Conservation (phyloP, 352 stramenopile species). For the Peronospora farinosa region DNA sequence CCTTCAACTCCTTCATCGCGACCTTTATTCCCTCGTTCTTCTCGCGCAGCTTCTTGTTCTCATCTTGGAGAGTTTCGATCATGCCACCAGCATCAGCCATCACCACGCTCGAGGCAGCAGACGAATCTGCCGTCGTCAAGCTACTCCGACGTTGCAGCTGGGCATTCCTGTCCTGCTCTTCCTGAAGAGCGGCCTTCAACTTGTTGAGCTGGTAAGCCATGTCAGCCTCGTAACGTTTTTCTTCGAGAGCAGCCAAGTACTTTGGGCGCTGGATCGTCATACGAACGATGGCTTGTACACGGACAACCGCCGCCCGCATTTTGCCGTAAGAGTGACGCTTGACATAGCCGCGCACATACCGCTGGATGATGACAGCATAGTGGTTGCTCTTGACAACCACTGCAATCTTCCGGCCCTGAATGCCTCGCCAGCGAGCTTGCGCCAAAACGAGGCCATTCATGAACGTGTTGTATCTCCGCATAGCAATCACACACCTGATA, state of each 20-base stretch:
- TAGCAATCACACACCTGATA: constrained; percentile 72
- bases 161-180: constrained; percentile 75
- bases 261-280: constrained; percentile 81
- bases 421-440: constrained; percentile 68
- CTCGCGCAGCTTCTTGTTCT: constrained; percentile 71
- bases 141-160: constrained; percentile 55
- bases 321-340: constrained; percentile 60
- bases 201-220: constrained; percentile 82
- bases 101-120: constrained; percentile 52
- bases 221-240: constrained; percentile 79
- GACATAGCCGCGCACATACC: constrained; percentile 64
- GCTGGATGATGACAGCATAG: constrained; percentile 79
- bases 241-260: constrained; percentile 62
- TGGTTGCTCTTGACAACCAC: constrained; percentile 76
- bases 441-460: constrained; percentile 48
- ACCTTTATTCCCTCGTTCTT: constrained; percentile 75
- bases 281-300: constrained; percentile 67
- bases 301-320: constrained; percentile 64
- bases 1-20: constrained; percentile 51
- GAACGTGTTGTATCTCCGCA: constrained; percentile 84
- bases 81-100: constrained; percentile 78
- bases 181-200: constrained; percentile 68
- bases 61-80: constrained; percentile 76
- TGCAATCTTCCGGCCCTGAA: constrained; percentile 58
- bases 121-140: constrained; percentile 31